Conservation (phyloP, 148 eudicot genomes). For the Pharnaceum exiguum region DNA sequence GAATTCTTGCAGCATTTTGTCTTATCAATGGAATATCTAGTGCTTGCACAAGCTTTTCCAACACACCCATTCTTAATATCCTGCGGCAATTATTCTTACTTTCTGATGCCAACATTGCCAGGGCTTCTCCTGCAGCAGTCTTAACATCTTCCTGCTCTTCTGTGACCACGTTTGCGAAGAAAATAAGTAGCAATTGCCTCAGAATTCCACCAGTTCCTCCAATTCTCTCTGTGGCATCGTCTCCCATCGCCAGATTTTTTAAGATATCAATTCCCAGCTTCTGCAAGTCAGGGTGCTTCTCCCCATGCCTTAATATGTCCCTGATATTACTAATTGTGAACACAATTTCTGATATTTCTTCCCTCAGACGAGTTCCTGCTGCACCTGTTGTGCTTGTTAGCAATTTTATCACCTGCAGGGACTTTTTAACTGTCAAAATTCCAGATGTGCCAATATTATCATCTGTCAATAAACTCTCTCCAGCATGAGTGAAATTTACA, state of each 20-base stretch:
- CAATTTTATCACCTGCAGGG: slow-evolving; percentile 57
- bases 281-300: slow-evolving; percentile 54
- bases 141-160: slow-evolving; percentile 37
- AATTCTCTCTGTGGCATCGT: slow-evolving; percentile 72
- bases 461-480: slow-evolving; percentile 39
- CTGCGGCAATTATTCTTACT: slow-evolving; percentile 51
- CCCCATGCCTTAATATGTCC: slow-evolving; percentile 64
- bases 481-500: slow-evolving; percentile 49
- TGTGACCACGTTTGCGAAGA: slow-evolving; percentile 36
- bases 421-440: slow-evolving; percentile 44
- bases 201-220: slow-evolving; percentile 84
- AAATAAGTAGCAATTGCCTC: slow-evolving; percentile 57
- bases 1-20: slow-evolving; percentile 58
- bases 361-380: slow-evolving; percentile 66
- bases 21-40: slow-evolving; percentile 48
- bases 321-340: slow-evolving; percentile 82
- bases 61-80: slow-evolving; percentile 39
- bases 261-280: slow-evolving; percentile 78
- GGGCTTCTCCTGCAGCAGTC: slow-evolving; percentile 74
- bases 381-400: slow-evolving; percentile 52
- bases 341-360: slow-evolving; percentile 73
- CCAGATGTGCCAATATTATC: slow-evolving; percentile 29
- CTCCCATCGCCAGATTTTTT: slow-evolving; percentile 70
- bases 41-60: slow-evolving; percentile 40
- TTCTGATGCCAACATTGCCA: slow-evolving; percentile 72